Conservation (phyloP, 768 basidiomycete species). For the Hygrophorus russula region DNA sequence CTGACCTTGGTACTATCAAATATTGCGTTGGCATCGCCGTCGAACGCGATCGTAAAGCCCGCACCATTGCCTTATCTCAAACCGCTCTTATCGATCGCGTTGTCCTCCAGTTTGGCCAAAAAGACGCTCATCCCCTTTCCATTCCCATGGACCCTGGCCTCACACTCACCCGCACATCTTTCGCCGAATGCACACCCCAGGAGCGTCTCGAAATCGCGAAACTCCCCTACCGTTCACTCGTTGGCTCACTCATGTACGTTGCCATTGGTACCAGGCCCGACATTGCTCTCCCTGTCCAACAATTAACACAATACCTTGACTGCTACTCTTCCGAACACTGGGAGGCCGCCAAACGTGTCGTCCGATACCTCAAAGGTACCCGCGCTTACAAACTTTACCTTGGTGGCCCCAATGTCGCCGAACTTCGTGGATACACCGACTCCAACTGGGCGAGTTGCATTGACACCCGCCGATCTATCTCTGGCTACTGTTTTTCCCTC, state of each 20-base stretch:
- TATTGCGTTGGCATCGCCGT: constrained; percentile 27
- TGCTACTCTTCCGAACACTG: constrained; percentile 15
- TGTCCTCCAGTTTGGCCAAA: background rate
- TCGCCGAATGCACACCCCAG: too few species aligned
- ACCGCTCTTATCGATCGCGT: constrained; percentile 15
- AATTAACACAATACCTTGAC: constrained; percentile 19
- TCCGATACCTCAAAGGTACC: constrained; percentile 15
- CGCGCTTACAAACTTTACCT: constrained; percentile 3
- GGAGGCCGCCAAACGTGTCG: constrained; percentile 13
- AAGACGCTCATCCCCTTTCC: background rate
- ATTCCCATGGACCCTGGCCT: background rate
- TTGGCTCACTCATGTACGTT: constrained; percentile 12
- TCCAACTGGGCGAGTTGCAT: constrained; percentile 7
- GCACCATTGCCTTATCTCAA: constrained; percentile 15
- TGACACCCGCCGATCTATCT: constrained; percentile 11
- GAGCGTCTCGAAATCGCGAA: too few species aligned
- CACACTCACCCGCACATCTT: too few species aligned
- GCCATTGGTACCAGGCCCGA: constrained; percentile 15
- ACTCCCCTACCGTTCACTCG: constrained; percentile 6
- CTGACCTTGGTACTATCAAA: constrained; percentile 20
- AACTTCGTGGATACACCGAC: constrained; percentile 9
- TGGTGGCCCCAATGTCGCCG: constrained; percentile 1
- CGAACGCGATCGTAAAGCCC: constrained; percentile 12
- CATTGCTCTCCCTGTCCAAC: constrained; percentile 15
- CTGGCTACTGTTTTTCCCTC: constrained; percentile 23